phyloP scores from a whole-genome alignment of 306 rosid genomes.

The Rosa multiflora region DNA sequence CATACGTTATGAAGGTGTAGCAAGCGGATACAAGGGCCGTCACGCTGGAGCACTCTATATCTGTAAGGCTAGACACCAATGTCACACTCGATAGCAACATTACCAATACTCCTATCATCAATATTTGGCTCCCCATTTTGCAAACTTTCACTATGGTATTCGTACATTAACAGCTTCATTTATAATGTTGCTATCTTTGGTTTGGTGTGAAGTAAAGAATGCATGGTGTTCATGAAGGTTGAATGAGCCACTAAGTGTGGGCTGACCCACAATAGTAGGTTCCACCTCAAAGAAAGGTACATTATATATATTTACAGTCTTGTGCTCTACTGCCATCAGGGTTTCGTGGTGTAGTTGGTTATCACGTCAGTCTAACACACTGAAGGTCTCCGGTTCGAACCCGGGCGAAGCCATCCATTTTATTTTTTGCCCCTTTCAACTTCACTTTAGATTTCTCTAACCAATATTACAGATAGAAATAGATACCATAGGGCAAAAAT shows the following conservation, averaged over 20 bases:
- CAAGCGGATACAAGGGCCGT: slow-evolving; percentile 39
- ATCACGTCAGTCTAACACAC: slow-evolving; percentile 96
- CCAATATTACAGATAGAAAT: not conserved
- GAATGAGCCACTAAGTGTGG: slow-evolving; percentile 13
- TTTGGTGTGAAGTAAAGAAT: slow-evolving; percentile 41
- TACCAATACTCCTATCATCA: slow-evolving; percentile 23
- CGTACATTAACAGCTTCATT: not conserved
- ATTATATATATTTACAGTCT: too few relatives aligned
- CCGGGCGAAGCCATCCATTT: slow-evolving; percentile 3
- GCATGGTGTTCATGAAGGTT: slow-evolving; percentile 39
- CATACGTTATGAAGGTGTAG: slow-evolving; percentile 44
- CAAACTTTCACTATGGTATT: slow-evolving; percentile 4
- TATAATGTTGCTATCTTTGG: slow-evolving; percentile 4
- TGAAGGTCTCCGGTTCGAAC: slow-evolving; percentile 41
- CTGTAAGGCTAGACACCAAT: slow-evolving; percentile 8
- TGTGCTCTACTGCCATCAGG: not conserved
- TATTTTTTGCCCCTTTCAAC: not conserved
- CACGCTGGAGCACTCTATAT: slow-evolving; percentile 48
- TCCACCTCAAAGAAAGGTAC: too few relatives aligned
- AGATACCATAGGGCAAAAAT: not conserved
- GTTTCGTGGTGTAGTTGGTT: slow-evolving; percentile 62
- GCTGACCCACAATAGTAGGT: too few relatives aligned
- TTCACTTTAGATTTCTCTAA: not conserved
- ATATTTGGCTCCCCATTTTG: slow-evolving; percentile 30
- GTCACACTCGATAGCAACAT: slow-evolving; percentile 10